Base-by-base conservation (phyloP, 768 basidiomycete genomes). In the Xerocomus brunneocitrinus region DNA sequence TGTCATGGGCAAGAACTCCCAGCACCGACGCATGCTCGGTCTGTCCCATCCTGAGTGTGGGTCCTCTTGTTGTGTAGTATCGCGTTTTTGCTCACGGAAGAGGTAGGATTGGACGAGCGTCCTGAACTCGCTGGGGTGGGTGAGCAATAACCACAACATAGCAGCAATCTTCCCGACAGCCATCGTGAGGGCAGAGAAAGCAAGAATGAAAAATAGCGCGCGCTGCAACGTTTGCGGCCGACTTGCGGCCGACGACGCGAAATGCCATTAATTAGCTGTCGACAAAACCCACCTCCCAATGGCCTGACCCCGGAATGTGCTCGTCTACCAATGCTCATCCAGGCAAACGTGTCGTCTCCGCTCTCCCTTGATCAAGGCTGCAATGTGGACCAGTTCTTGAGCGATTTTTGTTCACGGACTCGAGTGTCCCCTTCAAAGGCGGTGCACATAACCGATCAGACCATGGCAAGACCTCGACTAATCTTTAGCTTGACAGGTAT, bases 41-140 rank as follows among this genome's bases (percentile, higher is more conserved):
- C 95, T 77, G 72, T 97, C 85, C 85, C 89, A 98, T 40, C 91
- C 91, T 1, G 92, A 89, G 19, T 86, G 84, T 0, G 79, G 74
- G 60, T 89, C 82, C 61, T 98, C 90, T 57, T 79, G 72, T 52
- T 82, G 73, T 2, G 82, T 76, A 40, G 89, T 83, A 62, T 95
- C 90, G 60, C 93, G 84, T 62, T 83, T 83, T 58, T 79, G 76
- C 55, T 92, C 85, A 70, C 92, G 82, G 72, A 85, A 94, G 32
- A 97, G 61, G 61, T 81, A 82, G 76, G 85, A 98, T 63, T 93
- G 89, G 25, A 95, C 60, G 34, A 98, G 79, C 30, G 82, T 84
- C 58, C 84, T 83, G 67, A 95, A 88, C 67, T 99, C 95, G 55
- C 79, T 64, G 14, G 92, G 92, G 59, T 91, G 91, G 0, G 86